Conservation (phyloP, 192 early-diverging fungal species). For the Linnemannia exigua region DNA sequence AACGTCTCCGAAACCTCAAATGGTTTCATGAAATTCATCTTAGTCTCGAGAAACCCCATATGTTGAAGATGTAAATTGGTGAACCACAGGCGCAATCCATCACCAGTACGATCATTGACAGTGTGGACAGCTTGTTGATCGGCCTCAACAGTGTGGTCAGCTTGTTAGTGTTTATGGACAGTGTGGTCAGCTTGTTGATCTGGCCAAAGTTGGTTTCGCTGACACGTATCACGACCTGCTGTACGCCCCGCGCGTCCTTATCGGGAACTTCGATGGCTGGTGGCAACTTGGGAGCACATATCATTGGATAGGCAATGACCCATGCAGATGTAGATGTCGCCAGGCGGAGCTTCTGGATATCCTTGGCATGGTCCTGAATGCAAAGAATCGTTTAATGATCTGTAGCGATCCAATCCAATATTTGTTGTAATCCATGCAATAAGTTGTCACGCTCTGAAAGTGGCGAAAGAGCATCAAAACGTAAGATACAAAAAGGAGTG, state of each 20-base stretch:
- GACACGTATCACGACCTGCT: conserved; percentile 22
- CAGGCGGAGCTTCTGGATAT: conserved; percentile 15
- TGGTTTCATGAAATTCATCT: not conserved
- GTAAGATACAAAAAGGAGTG: no score
- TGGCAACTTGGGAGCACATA: conserved; percentile 9
- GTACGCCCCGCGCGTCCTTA: conserved; percentile 8
- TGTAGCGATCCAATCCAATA: no score
- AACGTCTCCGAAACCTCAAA: not conserved
- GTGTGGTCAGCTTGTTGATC: no score
- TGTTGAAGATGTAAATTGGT: conserved; percentile 19
- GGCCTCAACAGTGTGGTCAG: no score
- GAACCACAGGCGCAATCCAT: conserved; percentile 8
- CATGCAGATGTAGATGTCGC: conserved; percentile 28
- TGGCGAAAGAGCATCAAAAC: no score
- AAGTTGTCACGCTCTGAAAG: no score
- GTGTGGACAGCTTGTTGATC: no score
- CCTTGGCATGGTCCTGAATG: conserved; percentile 25
- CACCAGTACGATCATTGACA: not conserved
- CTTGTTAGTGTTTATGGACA: not conserved
- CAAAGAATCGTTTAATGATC: no score
- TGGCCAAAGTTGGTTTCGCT: conserved; percentile 17
- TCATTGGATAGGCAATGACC: conserved; percentile 19
- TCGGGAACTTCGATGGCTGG: conserved; percentile 15
- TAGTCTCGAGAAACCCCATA: conserved; percentile 15
- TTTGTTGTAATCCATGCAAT: no score